Percentiles rank a stretch among this genome's conserved stretches.
These are phyloP conservation scores for Talaromyces sp. DNA, from an alignment of 2,329 filamentous ascomycete genomes.

Conservation along the genomic window DNA sequence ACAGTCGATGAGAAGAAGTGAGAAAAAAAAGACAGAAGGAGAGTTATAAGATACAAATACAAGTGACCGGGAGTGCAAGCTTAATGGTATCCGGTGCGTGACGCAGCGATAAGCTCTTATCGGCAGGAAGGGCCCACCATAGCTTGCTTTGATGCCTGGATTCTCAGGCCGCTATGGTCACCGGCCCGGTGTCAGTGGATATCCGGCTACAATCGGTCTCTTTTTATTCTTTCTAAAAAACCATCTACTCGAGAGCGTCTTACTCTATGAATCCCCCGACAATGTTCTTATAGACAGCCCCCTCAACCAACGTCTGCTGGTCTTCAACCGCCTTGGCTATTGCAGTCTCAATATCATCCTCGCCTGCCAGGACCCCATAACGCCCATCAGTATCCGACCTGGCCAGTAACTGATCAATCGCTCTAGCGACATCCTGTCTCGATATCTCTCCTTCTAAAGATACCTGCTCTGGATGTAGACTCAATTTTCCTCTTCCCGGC, in stretches of 20 bases:
- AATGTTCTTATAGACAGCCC: not conserved
- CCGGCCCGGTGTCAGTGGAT: not conserved
- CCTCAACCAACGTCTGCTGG: not conserved
- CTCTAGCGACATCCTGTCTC: constrained; percentile 48
- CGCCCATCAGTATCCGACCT: constrained; percentile 47
- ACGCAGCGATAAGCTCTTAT: constrained; percentile 3
- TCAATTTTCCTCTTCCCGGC: constrained; percentile 43
- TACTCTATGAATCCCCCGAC: not conserved
- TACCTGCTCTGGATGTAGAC: constrained; percentile 41
- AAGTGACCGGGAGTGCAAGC: not conserved
- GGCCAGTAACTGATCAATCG: constrained; percentile 46
- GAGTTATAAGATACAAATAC: not conserved
- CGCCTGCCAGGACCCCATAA: constrained; percentile 50
- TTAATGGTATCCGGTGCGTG: not conserved
- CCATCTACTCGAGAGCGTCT: too few relatives aligned
- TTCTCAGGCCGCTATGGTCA: not conserved
- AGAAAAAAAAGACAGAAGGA: not conserved
- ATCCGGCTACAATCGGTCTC: not conserved
- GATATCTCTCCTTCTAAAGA: constrained; percentile 40
- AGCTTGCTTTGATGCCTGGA: not conserved
- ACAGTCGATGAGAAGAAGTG: not conserved
- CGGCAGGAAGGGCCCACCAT: not conserved
- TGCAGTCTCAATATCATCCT: constrained; percentile 42
- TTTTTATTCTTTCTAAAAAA: not conserved
- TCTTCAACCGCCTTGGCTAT: constrained; percentile 28